Percentiles rank a stretch among this genome's conserved stretches.
Evolutionary conservation across 805 yeast genomes (phyloP).

Genomic region (Starmera caribaea): DNA sequence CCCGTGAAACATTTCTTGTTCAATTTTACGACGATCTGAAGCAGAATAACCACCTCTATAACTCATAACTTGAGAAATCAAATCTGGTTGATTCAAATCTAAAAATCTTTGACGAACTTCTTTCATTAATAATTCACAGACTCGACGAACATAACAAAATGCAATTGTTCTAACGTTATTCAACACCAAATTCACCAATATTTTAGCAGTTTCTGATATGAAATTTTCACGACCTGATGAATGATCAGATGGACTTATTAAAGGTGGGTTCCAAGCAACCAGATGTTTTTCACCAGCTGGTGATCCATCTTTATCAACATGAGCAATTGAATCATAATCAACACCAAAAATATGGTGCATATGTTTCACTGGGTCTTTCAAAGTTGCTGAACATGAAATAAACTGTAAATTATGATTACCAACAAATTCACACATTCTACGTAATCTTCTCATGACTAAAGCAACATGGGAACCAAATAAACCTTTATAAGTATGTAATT

Average conservation of each 20-base stretch:
- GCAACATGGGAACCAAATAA: constrained; percentile 92
- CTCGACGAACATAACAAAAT: constrained; percentile 78
- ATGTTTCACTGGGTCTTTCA: constrained; percentile 62
- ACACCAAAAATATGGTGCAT: constrained; percentile 71
- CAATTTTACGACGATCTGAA: constrained; percentile 78
- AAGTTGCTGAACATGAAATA: constrained; percentile 92
- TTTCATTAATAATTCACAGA: constrained; percentile 82
- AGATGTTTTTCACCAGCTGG: constrained; percentile 72
- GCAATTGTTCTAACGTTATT: constrained; percentile 73
- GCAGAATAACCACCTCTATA: constrained; percentile 94
- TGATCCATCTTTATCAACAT: constrained; percentile 76
- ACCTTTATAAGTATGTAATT: constrained; percentile 82
- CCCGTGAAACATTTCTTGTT: constrained; percentile 84
- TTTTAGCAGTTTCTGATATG: constrained; percentile 65
- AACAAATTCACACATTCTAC: constrained; percentile 47
- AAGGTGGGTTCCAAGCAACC: constrained; percentile 81
- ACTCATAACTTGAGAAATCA: constrained; percentile 68
- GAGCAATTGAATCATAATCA: constrained; percentile 37
- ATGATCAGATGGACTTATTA: constrained; percentile 47
- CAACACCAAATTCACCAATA: constrained; percentile 56
- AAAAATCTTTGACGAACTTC: constrained; percentile 55
- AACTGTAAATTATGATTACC: constrained; percentile 51
- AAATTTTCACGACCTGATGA: constrained; percentile 56
- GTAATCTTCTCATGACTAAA: constrained; percentile 67
- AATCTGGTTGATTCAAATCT: constrained; percentile 32